These are phyloP conservation scores for Colletotrichum tanaceti DNA, from an alignment of 2,329 filamentous ascomycete species.

Conservation along the genomic window DNA sequence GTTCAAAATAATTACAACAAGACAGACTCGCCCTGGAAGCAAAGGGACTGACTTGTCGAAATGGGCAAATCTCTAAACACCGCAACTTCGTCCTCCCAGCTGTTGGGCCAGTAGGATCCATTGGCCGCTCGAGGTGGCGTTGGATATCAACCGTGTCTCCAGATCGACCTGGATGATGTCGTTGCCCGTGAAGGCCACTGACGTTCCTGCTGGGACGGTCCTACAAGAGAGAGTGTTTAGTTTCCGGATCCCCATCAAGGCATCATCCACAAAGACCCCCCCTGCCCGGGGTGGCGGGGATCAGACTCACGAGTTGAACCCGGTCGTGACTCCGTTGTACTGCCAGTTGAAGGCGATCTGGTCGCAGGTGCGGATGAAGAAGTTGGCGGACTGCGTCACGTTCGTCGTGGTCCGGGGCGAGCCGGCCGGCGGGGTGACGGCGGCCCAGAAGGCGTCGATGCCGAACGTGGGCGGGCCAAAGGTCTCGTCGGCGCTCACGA, in stretches of 20 bases:
- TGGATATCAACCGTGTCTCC: conserved; percentile 15
- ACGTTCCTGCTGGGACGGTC: conserved; percentile 4
- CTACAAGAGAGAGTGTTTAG: too few species aligned
- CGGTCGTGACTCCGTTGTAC: conserved; percentile 16
- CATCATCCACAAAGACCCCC: fast-evolving
- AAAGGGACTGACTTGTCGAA: too few species aligned
- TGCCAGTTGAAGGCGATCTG: conserved; percentile 33
- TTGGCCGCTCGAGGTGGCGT: conserved; percentile 25
- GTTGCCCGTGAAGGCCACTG: conserved; percentile 23
- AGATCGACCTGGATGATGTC: conserved; percentile 16
- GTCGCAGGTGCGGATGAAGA: conserved; percentile 27
- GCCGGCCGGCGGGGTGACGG: not conserved
- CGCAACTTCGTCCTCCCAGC: conserved; percentile 15
- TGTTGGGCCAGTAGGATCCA: conserved; percentile 17
- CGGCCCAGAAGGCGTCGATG: conserved; percentile 26
- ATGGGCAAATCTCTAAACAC: not conserved
- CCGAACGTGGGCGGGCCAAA: conserved; percentile 9
- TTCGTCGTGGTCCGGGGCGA: conserved; percentile 5
- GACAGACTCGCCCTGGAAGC: too few species aligned
- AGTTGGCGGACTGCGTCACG: conserved; percentile 15
- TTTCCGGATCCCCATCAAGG: too few species aligned
- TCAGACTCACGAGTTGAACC: conserved; percentile 18
- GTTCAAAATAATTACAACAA: too few species aligned
- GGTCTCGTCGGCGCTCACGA: conserved; percentile 31
- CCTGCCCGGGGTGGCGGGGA: too few species aligned